Base-by-base conservation (phyloP, 2,329 filamentous ascomycete genomes). In the Fusarium burgessii region DNA sequence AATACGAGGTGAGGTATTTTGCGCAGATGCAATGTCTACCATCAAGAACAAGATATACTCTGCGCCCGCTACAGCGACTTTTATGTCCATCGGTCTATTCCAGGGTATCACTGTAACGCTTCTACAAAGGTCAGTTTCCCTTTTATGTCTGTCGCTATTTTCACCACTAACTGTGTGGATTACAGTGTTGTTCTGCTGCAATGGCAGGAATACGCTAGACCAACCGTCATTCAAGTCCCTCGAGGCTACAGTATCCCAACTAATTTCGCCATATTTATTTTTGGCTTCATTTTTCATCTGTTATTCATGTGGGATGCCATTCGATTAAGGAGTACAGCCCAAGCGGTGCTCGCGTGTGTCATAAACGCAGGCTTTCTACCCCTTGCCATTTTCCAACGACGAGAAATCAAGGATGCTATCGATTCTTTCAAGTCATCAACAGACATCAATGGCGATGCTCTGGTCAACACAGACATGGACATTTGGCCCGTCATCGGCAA, bases 241-340 rank as follows among this genome's bases (percentile, higher is more conserved):
- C 25, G 29, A 6, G 62, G 62, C 1, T 64, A 64, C 23, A 38
- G 12, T 1, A 41, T 57, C 0, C 62, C 59, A 12, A 20, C 59
- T 10, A 64, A 64, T 12, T 27, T 64, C 18, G 11, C 47, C 7
- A 58, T 64, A 1, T 57, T 64, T 1, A 57, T 64, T 5, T 64
- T 64, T 5, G 59, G 62, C 2, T 64, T 64, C 2, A 2, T 64
- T 1, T 64, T 64, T 7, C 42, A 64, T n/a, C 13, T 64, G 7
- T 6, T 47, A 1, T 64, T 64, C 11, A 64, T 64, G 62, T 23
- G 38, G 18, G 62, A 64, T 23, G 29, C 62, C 11, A 33, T 64
- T 14, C 25, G 62, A 4, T 38, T 64, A 10, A 64, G 52, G 18
- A 64, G 60, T n/a, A 49, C 59, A 4, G 59, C 59, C 6, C 62